Evolutionary conservation across 2,329 filamentous ascomycete species (phyloP), one percentile per base, ranked within the genome.

Genomic region (Neocatenulostroma microsporum): DNA sequence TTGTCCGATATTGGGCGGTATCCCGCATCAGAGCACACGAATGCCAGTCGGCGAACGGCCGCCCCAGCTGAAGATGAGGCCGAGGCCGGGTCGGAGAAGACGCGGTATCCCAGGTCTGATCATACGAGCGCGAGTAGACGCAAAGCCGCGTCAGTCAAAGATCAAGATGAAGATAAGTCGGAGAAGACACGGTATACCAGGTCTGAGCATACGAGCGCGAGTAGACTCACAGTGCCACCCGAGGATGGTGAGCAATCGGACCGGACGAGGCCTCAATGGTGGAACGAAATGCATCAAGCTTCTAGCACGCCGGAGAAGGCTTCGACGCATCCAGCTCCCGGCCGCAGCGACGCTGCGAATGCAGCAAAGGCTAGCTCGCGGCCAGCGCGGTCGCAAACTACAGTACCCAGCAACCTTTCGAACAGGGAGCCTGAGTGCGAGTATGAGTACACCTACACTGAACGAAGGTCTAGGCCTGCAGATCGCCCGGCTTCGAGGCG

Each of bases 241-340:
- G 30, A 32, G 18, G 30, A 20, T 11, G 30, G 18, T 14, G n/a
- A 32, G 30, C 30, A 20, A 32, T 20, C 20, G 21, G 30, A 32
- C 30, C 13, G 13, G 30, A 20, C 21, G 30, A 20, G 7, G 9
- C 30, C 14, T 30, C 14, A 5, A 17, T 10, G 21, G 21, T n/a
- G 21, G n/a, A 24, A 24, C 8, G n/a, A n/a, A n/a, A n/a, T n/a
- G n/a, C n/a, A n/a, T n/a, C n/a, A 24, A n/a, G 21, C 21, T 24
- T 24, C 21, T 8, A 30, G 5, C 5, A 11, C 28, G 15, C 12
- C 7, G 28, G n/a, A 12, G 5, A 11, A 30, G 12, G 28, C 28
- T 24, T 8, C 21, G 27, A n/a, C 31, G 13, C 17, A 18, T 17
- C 23, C 26, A 21, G 27, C 19, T 24, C n/a, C 5, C 14, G 14